Conservation (phyloP, 148 eudicot genomes). For the Persicaria tinctoria region DNA sequence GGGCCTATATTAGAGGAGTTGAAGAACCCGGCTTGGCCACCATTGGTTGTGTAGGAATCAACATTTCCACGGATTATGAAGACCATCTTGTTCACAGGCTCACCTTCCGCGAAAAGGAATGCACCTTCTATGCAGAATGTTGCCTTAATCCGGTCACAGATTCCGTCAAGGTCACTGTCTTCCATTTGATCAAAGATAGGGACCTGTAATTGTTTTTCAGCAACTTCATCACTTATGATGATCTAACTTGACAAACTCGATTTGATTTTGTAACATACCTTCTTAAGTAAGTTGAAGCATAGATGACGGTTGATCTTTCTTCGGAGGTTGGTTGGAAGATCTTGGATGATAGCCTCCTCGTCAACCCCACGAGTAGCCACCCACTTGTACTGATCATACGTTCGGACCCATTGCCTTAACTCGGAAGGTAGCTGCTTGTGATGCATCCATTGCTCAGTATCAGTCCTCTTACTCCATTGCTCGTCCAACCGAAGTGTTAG, state of each 20-base stretch:
- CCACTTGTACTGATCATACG: conserved; percentile 57
- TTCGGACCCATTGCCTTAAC: conserved; percentile 39
- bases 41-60: conserved; percentile 47
- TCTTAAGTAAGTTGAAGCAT: conserved; percentile 41
- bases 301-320: conserved; percentile 57
- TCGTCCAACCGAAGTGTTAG: conserved; percentile 45
- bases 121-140: conserved; percentile 37
- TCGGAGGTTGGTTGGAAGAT: conserved; percentile 46
- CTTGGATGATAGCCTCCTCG: conserved; percentile 41
- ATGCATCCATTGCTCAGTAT: conserved; percentile 59
- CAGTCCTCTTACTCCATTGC: conserved; percentile 48
- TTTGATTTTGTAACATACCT: conserved; percentile 20
- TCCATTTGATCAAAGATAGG: conserved; percentile 56
- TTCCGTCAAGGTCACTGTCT: conserved; percentile 42
- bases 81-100: conserved; percentile 48
- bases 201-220: conserved; percentile 20
- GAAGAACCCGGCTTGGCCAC: conserved; percentile 40
- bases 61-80: conserved; percentile 58
- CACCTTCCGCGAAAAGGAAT: conserved; percentile 36
- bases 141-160: conserved; percentile 58
- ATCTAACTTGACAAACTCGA: not conserved
- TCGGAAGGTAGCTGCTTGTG: conserved; percentile 46
- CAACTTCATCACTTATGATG: not conserved
- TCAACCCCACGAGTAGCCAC: conserved; percentile 57
- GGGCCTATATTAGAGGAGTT: conserved; percentile 36